phyloP scores from a whole-genome alignment of 2,329 filamentous ascomycete genomes.

The Penicillium italicum region DNA sequence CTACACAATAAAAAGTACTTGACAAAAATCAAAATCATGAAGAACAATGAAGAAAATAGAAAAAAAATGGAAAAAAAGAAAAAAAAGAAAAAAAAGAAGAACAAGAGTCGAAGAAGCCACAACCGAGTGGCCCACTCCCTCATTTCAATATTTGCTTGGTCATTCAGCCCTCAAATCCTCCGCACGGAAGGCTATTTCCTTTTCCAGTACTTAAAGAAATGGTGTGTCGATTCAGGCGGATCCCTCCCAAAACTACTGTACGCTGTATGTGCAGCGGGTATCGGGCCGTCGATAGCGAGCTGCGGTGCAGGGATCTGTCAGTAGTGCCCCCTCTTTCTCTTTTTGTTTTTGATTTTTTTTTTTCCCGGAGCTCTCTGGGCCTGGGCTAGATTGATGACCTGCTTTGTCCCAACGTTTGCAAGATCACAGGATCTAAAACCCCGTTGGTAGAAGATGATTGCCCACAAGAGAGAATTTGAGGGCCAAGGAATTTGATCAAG shows the following conservation, averaged over 20 bases:
- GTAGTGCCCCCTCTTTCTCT: constrained; percentile 2
- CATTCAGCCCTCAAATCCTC: neutral
- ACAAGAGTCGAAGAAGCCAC: constrained; percentile 2
- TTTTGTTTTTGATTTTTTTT: neutral
- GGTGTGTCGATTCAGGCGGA: constrained; percentile 8
- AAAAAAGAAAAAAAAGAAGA: neutral
- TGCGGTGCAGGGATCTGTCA: constrained; percentile 25
- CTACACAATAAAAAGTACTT: neutral
- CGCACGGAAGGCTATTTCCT: neutral
- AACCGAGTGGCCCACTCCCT: neutral
- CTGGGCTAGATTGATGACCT: neutral
- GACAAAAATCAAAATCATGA: neutral
- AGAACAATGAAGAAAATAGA: neutral
- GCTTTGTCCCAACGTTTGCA: neutral
- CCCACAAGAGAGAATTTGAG: neutral
- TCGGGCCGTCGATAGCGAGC: constrained; percentile 29
- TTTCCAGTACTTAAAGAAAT: neutral
- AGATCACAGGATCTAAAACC: neutral
- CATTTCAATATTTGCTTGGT: neutral
- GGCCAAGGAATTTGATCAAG: neutral
- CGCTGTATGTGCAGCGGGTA: constrained; percentile 26
- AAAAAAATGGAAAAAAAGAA: neutral
- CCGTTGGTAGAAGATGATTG: neutral
- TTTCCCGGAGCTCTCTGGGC: neutral
- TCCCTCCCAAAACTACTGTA: constrained; percentile 21